phyloP scores from a whole-genome alignment of 2,329 filamentous ascomycete genomes.

The Colletotrichum lini region DNA sequence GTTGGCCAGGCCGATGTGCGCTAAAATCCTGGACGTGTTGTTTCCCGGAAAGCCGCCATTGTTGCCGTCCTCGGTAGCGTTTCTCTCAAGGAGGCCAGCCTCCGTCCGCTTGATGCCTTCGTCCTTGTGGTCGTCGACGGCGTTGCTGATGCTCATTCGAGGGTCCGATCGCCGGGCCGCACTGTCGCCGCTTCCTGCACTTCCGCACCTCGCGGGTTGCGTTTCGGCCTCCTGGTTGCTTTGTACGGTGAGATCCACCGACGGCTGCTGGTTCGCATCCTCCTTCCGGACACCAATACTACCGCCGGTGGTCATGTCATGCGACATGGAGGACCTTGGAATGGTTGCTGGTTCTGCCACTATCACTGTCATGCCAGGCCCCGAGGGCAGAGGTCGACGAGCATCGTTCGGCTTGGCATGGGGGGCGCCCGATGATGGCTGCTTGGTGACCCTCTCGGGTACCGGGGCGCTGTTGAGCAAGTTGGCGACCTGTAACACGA shows the following conservation, averaged over 20 bases:
- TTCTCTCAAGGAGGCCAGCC: not conserved
- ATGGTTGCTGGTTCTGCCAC: not conserved
- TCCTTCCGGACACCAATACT: not conserved
- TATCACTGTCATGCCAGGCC: not conserved
- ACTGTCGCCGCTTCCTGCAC: conserved; percentile 25
- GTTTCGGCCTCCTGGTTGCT: conserved; percentile 9
- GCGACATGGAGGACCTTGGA: conserved; percentile 7
- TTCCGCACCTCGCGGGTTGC: not conserved
- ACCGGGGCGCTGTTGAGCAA: conserved; percentile 18
- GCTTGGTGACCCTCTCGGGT: not conserved
- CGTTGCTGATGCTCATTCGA: conserved; percentile 36
- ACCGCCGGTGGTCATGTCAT: not conserved
- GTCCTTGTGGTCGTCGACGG: conserved; percentile 16
- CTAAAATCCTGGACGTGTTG: conserved; percentile 29
- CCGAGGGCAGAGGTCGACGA: conserved; percentile 27
- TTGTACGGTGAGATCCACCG: conserved; percentile 1
- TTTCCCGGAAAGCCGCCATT: conserved; percentile 22
- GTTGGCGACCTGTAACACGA: conserved; percentile 27
- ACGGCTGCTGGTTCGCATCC: conserved; percentile 15
- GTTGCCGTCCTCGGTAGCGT: not conserved
- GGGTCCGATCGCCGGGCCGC: conserved; percentile 27
- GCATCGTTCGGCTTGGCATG: not conserved
- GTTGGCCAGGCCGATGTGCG: conserved; percentile 4
- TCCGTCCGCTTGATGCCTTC: not conserved
- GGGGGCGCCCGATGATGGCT: not conserved